Evolutionary conservation across 2,329 filamentous ascomycete species (phyloP).

Genomic region (Fusarium sarcochroum): DNA sequence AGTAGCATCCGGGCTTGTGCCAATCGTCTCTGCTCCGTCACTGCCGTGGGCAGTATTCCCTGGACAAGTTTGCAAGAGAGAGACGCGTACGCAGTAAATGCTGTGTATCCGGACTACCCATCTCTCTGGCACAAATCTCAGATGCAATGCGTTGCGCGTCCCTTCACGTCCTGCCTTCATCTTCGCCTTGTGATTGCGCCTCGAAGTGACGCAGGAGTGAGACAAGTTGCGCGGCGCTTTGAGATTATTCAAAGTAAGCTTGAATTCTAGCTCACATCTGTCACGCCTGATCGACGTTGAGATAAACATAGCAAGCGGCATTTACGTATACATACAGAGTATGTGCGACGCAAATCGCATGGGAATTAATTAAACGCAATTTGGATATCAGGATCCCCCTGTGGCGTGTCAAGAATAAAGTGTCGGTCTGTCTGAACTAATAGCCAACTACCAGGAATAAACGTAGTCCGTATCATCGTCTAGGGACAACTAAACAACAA

Average conservation of each 20-base stretch:
- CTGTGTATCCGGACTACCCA: conserved; percentile 27
- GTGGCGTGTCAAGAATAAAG: conserved; percentile 16
- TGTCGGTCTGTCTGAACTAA: conserved; percentile 31
- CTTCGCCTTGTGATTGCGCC: conserved; percentile 25
- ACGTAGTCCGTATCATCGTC: background rate
- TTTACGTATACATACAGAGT: conserved; percentile 14
- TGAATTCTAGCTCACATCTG: conserved; percentile 46
- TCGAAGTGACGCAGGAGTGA: conserved; percentile 35
- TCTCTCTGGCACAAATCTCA: conserved; percentile 17
- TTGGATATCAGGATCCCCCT: conserved; percentile 24
- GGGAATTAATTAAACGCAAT: conserved; percentile 31
- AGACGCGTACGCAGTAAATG: conserved; percentile 25
- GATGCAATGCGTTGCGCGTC: conserved; percentile 17
- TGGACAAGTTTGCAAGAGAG: conserved; percentile 5
- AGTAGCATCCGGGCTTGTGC: conserved; percentile 11
- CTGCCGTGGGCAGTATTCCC: conserved; percentile 8
- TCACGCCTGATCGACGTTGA: conserved; percentile 36
- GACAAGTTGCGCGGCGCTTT: conserved; percentile 48
- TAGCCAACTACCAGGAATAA: conserved; percentile 2
- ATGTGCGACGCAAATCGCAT: conserved; percentile 35
- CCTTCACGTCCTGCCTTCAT: conserved; percentile 1
- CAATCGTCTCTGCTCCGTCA: conserved; percentile 22
- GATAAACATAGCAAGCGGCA: conserved; percentile 36
- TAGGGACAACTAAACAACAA: conserved; percentile 1
- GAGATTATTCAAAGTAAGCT: conserved; percentile 49